Conservation (phyloP, 2,329 filamentous ascomycete genomes). For the Colletotrichum cordylinicola region DNA sequence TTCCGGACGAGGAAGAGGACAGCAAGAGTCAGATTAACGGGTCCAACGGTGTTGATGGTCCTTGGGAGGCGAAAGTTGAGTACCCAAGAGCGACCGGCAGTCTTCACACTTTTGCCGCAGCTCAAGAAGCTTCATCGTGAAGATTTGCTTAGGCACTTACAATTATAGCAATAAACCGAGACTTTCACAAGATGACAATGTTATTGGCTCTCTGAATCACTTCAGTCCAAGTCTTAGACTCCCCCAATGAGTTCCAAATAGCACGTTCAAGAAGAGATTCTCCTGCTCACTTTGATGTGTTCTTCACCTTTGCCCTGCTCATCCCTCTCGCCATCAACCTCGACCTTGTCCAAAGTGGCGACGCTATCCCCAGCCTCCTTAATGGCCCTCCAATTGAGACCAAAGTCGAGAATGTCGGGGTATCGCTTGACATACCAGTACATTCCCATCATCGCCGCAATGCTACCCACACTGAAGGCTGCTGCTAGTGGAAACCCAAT, state of each 20-base stretch:
- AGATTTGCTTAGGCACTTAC: fast-evolving
- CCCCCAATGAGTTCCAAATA: no score
- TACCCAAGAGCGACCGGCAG: not conserved
- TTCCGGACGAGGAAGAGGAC: not conserved
- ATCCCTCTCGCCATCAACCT: not conserved
- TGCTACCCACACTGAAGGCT: conserved; percentile 34
- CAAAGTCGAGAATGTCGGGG: conserved; percentile 22
- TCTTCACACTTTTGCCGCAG: not conserved
- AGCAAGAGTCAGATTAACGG: not conserved
- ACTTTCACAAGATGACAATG: not conserved
- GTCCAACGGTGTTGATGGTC: not conserved
- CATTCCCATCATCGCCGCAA: conserved; percentile 34
- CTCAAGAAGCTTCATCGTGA: not conserved
- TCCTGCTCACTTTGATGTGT: not conserved
- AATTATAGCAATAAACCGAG: fast-evolving
- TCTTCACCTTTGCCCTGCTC: not conserved
- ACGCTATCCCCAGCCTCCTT: not conserved
- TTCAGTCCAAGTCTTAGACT: no score
- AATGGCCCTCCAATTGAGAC: not conserved
- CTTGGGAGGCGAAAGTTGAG: not conserved
- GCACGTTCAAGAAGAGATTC: not conserved
- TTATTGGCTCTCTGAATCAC: not conserved
- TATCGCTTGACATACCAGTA: conserved; percentile 30
- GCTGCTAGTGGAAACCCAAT: conserved; percentile 40
- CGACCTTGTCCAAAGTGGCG: not conserved